These are phyloP conservation scores for Cavenderia fasciculata DNA, from an alignment of 78 protist species.

Conservation along the genomic window DNA sequence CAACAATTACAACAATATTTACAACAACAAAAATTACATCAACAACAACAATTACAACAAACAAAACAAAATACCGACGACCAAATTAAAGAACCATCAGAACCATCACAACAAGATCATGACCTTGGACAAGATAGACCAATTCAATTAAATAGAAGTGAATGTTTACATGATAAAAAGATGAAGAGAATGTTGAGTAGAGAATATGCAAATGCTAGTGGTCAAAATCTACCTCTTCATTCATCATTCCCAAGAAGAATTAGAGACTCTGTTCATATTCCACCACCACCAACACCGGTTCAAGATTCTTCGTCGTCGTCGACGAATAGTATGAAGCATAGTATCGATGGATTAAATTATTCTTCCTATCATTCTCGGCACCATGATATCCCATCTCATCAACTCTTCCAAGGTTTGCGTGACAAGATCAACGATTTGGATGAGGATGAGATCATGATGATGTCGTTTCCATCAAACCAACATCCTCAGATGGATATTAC, in stretches of 20 bases:
- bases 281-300: conserved; percentile 2
- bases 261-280: conserved; percentile 2
- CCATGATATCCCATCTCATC: not conserved
- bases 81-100: too few species aligned
- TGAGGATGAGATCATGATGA: conserved; percentile 10
- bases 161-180: too few species aligned
- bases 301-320: too few species aligned
- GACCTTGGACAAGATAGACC: too few species aligned
- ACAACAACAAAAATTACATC: not conserved
- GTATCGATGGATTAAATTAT: not conserved
- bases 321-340: too few species aligned
- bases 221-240: too few species aligned
- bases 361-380: not conserved
- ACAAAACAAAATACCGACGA: not conserved
- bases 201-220: too few species aligned
- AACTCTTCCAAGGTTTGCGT: conserved; percentile 3
- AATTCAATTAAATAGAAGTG: too few species aligned
- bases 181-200: too few species aligned
- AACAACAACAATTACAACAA: not conserved
- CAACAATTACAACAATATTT: not conserved
- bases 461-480: not conserved
- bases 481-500: not conserved
- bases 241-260: conserved; percentile 14
- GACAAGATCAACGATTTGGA: conserved; percentile 11
- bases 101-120: too few species aligned